Evolutionary conservation across 768 basidiomycete genomes (phyloP).

Genomic region (Paxillus rubicundulus): DNA sequence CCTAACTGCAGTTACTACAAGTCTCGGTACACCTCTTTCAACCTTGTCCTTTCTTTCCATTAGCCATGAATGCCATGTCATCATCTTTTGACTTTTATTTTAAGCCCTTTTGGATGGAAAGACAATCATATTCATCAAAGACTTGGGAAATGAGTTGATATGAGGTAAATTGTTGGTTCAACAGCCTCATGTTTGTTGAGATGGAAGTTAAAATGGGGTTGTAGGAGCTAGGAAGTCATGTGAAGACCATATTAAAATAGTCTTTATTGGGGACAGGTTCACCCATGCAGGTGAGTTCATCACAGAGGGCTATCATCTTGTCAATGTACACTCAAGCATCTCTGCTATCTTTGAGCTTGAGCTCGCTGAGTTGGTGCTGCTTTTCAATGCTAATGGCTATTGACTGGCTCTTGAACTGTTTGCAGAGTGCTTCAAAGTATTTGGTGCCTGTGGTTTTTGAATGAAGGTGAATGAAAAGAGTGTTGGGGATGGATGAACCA

Average conservation of each 20-base stretch:
- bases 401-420: slow-evolving; percentile 1
- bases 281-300: slow-evolving; percentile 36
- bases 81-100: not conserved
- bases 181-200: not conserved
- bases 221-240: slow-evolving; percentile 35
- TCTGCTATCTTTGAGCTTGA: slow-evolving; percentile 23
- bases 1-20: slow-evolving; percentile 6
- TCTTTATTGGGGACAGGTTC: slow-evolving; percentile 29
- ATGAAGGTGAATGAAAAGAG: too few relatives aligned
- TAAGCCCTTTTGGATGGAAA: not conserved
- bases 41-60: not conserved
- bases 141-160: slow-evolving; percentile 10
- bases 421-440: too few relatives aligned
- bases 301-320: slow-evolving; percentile 26
- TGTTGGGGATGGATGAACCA: not conserved
- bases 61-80: slow-evolving; percentile 3
- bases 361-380: too few relatives aligned
- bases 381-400: not conserved
- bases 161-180: not conserved
- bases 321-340: slow-evolving; percentile 33
- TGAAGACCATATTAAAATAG: too few relatives aligned
- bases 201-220: slow-evolving; percentile 27
- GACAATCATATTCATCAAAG: slow-evolving; percentile 16
- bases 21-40: not conserved
- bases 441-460: too few relatives aligned